A percentile compares a stretch with the other conserved stretches of the same genome.
Evolutionary conservation across 1,284 basidiomycete genomes (phyloP).

Genomic region (Apiotrichum montevideense): DNA sequence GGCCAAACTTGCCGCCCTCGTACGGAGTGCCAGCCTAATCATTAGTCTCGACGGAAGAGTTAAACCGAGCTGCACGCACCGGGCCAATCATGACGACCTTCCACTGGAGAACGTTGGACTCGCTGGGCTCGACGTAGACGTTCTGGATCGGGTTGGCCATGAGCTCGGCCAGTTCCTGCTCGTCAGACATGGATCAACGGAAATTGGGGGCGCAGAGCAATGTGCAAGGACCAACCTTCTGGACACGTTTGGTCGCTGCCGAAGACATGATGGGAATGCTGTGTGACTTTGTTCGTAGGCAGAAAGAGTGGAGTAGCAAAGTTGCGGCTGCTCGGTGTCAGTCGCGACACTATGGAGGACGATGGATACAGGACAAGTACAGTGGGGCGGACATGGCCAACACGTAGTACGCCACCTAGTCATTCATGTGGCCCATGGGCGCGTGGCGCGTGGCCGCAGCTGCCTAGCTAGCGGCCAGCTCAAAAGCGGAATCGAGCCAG

Average conservation of each 20-base stretch:
- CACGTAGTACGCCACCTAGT: too few species aligned
- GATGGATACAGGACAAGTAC: too few species aligned
- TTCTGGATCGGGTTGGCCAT: constrained; percentile 51
- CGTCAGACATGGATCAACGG: background rate
- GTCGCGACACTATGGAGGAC: too few species aligned
- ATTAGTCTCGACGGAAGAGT: background rate
- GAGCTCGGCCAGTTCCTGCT: constrained; percentile 42
- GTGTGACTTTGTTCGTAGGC: too few species aligned
- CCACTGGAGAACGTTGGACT: constrained; percentile 72
- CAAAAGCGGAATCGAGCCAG: too few species aligned
- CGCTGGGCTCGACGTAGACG: constrained; percentile 59
- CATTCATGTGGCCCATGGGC: too few species aligned
- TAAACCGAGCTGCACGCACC: constrained; percentile 46
- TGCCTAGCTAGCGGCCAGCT: too few species aligned
- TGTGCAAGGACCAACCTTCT: constrained; percentile 22
- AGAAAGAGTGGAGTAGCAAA: too few species aligned
- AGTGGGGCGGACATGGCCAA: too few species aligned
- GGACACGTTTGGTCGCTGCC: constrained; percentile 33
- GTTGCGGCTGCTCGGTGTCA: too few species aligned
- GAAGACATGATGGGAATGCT: constrained; percentile 21
- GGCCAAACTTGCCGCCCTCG: constrained; percentile 72
- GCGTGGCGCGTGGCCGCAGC: too few species aligned
- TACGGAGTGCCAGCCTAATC: constrained; percentile 71
- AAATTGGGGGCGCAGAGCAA: too few species aligned
- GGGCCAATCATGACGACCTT: constrained; percentile 67